Conservation (phyloP, 2,329 filamentous ascomycete species). For the Sporothrix euskadiensis region DNA sequence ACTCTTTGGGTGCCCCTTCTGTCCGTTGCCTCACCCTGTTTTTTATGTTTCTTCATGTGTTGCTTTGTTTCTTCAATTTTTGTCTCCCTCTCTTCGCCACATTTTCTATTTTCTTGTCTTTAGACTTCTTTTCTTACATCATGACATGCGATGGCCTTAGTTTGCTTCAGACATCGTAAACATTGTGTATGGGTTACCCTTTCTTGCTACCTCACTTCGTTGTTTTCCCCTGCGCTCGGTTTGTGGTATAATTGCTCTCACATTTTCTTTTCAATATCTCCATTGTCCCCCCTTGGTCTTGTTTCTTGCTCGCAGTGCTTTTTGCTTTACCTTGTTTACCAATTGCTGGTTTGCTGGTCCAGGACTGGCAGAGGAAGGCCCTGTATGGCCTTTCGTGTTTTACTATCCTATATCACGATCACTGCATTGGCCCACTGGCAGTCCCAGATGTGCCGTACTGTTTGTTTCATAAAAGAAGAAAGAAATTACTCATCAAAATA, state of each 20-base stretch:
- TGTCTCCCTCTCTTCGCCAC: not conserved
- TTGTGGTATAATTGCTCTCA: not conserved
- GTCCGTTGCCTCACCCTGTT: not conserved
- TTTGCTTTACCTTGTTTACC: not conserved
- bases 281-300: not conserved
- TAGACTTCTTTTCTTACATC: constrained; percentile 35
- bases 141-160: constrained; percentile 35
- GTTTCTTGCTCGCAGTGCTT: not conserved
- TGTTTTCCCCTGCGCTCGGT: not conserved
- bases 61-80: constrained; percentile 6
- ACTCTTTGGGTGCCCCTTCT: not conserved
- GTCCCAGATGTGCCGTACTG: not conserved
- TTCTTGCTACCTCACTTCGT: not conserved
- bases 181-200: constrained; percentile 23
- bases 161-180: constrained; percentile 38
- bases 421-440: not conserved
- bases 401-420: constrained; percentile 6
- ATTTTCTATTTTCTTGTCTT: constrained; percentile 6
- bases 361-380: not conserved
- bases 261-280: not conserved
- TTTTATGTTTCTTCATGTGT: constrained; percentile 11
- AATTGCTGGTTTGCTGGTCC: not conserved
- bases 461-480: not conserved
- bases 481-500: not conserved
- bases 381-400: not conserved